Evolutionary conservation across 768 basidiomycete species (phyloP).

Genomic region (Kockovaella imperatae): DNA sequence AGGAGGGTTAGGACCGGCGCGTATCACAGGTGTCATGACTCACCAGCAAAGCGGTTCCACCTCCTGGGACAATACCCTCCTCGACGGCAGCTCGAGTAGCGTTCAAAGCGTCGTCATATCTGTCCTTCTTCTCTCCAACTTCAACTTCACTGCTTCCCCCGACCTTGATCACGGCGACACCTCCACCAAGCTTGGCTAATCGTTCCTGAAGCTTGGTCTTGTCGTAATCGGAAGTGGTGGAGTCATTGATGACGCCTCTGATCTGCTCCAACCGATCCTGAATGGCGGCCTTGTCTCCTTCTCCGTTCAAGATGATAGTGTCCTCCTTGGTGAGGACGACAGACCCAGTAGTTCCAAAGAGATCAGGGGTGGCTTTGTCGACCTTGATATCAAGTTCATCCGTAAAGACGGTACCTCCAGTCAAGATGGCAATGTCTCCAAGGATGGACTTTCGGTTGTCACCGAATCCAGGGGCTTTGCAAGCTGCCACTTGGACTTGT

Average conservation of each 20-base stretch:
- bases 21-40: constrained; percentile 40
- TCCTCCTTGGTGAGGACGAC: constrained; percentile 97
- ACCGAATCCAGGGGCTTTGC: constrained; percentile 95
- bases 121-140: constrained; percentile 98
- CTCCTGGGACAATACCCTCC: constrained; percentile 96
- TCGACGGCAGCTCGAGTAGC: constrained; percentile 98
- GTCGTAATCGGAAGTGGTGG: constrained; percentile 87
- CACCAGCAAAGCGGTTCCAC: constrained; percentile 77
- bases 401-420: constrained; percentile 95
- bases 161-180: constrained; percentile 97
- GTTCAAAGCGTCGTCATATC: constrained; percentile 93
- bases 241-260: constrained; percentile 68
- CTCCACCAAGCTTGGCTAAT: constrained; percentile 88
- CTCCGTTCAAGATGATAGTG: constrained; percentile 90
- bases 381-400: constrained; percentile 96
- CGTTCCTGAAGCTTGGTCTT: constrained; percentile 91
- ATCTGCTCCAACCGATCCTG: constrained; percentile 94
- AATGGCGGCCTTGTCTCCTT: constrained; percentile 81
- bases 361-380: constrained; percentile 75
- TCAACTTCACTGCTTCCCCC: constrained; percentile 90
- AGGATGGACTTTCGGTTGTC: constrained; percentile 99
- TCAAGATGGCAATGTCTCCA: constrained; percentile 92
- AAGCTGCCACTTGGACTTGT: constrained; percentile 83
- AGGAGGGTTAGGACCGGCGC: neutral
- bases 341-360: constrained; percentile 83